phyloP scores from a whole-genome alignment of 306 rosid genomes.

The Vigna nakashimae region DNA sequence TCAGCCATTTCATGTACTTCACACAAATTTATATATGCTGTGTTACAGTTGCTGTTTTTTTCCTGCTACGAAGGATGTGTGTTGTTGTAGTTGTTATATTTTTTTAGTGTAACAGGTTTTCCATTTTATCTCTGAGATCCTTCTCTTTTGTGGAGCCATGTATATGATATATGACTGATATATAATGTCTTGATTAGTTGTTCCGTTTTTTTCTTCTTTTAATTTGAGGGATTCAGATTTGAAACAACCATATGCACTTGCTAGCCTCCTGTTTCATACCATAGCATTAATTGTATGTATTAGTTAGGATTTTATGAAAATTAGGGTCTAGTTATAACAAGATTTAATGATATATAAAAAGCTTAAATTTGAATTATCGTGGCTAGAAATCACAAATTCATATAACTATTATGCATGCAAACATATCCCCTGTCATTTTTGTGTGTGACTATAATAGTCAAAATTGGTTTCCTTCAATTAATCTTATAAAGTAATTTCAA shows the following conservation, averaged over 20 bases:
- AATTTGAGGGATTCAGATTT: constrained; percentile 40
- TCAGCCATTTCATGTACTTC: constrained; percentile 50
- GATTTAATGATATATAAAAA: background rate
- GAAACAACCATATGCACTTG: background rate
- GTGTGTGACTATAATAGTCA: background rate
- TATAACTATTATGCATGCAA: constrained; percentile 14
- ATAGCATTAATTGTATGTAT: no score
- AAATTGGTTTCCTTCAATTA: background rate
- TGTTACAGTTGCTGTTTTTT: background rate
- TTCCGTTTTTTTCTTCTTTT: background rate
- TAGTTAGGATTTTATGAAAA: no score
- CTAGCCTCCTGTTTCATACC: background rate
- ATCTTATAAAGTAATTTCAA: constrained; percentile 1
- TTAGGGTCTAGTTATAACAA: no score
- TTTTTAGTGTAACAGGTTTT: constrained; percentile 20
- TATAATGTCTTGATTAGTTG: background rate
- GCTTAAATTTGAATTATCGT: background rate
- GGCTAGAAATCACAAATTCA: background rate
- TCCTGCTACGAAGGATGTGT: constrained; percentile 5
- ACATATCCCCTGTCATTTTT: background rate
- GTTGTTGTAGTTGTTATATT: constrained; percentile 32
- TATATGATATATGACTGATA: background rate
- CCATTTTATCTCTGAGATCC: background rate
- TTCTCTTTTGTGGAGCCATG: background rate
- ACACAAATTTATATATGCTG: background rate